Base-by-base conservation (phyloP, 441 rosid genomes). In the Cnidoscolus chayamansa region DNA sequence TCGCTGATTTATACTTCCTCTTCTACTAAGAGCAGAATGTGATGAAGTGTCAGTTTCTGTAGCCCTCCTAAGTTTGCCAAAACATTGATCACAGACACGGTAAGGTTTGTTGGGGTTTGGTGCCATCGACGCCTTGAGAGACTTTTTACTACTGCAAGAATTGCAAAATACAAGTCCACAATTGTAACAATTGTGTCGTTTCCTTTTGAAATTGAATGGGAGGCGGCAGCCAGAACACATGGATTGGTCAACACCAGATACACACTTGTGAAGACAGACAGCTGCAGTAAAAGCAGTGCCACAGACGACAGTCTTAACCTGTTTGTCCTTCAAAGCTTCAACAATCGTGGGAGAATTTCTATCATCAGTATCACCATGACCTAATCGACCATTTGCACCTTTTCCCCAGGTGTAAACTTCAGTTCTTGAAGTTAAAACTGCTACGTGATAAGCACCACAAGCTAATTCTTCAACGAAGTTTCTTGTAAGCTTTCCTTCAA, bases 361-460 rank as follows among this genome's bases (percentile, higher is more conserved):
- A 83, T 95, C 98, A 85, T 89, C 95, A 35, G 79, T 82, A 83
- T 95, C 95, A 65, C 97, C 97, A 84, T 95, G 98, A 72, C 98
- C 98, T 68, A 95, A 78, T 73, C 95, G 85, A 73, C 99, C 99
- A 82, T 90, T 90, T 73, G 97, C 90, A 76, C 97, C 98, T 84
- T 93, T 95, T 70, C 99, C 99, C 99, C 99, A 95, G 10, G 98
- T 91, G 79, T 88, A 95, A 78, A 95, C 98, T 84, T 95, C 98
- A 7, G 92, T 91, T 84, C 80, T 91, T 57, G 97, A 88, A 68
- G 97, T 95, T 78, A 91, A 84, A 80, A 88, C 97, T 51, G 89
- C 98, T 76, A 95, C 95, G 84, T 95, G 99, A 84, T 91, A 89
- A 72, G 99, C 96, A 67, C 99, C 99, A 63, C 97, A 91, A 72